A percentile compares a stretch with the other conserved stretches of the same genome.
These are phyloP conservation scores for Suillus subaureus DNA, from an alignment of 768 basidiomycete species.

Conservation along the genomic window DNA sequence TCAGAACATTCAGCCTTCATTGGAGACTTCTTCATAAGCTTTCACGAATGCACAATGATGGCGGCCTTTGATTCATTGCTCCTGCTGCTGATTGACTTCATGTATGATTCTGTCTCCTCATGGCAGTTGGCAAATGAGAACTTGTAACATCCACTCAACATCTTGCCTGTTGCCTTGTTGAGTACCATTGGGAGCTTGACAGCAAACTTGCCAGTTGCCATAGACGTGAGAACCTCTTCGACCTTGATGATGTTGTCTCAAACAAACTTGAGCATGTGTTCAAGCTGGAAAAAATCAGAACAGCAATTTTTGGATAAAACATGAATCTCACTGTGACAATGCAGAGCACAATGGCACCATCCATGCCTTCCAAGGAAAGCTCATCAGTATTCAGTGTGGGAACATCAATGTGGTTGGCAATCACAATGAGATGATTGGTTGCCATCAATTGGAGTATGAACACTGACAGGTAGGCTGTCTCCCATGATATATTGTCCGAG, in stretches of 20 bases:
- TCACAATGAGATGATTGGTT: constrained; percentile 4
- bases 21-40: not conserved
- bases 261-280: constrained; percentile 3
- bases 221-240: not conserved
- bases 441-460: constrained; percentile 13
- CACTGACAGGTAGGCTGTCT: not conserved
- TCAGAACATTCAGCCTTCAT: not conserved
- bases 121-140: not conserved
- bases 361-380: not conserved
- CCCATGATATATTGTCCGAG: not conserved
- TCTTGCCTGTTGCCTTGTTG: not conserved
- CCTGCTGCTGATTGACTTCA: not conserved
- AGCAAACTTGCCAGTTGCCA: not conserved
- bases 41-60: not conserved
- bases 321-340: not conserved
- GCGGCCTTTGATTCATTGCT: not conserved
- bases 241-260: constrained; percentile 1
- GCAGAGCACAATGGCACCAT: not conserved
- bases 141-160: not conserved
- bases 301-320: not conserved
- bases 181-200: not conserved
- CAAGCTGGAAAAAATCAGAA: not conserved
- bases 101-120: not conserved
- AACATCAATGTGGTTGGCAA: not conserved
- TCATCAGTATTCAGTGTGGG: not conserved